Conservation (phyloP, 768 basidiomycete genomes). For the Tephrocybe sp. region DNA sequence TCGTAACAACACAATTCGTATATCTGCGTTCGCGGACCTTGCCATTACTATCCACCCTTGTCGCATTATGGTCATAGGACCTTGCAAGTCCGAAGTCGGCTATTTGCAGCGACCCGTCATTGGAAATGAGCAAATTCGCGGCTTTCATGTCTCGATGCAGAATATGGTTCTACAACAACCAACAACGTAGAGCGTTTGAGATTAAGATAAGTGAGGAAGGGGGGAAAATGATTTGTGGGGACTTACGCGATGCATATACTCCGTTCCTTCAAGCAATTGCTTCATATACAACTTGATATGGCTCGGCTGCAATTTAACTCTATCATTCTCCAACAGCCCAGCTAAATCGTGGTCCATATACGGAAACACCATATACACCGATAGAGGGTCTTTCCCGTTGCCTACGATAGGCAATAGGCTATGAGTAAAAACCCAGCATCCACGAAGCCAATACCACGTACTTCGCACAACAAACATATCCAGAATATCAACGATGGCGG, state of each 20-base stretch:
- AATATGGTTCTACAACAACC: constrained; percentile 93
- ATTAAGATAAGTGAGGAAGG: background rate
- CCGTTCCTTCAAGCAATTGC: constrained; percentile 94
- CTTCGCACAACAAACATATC: constrained; percentile 92
- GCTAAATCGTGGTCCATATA: constrained; percentile 99
- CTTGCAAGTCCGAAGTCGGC: constrained; percentile 98
- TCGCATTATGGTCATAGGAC: constrained; percentile 57
- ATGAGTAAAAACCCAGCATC: background rate
- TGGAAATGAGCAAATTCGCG: constrained; percentile 92
- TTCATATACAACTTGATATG: constrained; percentile 96
- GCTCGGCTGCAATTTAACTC: constrained; percentile 76
- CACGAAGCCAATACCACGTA: no score
- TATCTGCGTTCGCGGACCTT: constrained; percentile 66
- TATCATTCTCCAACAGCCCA: constrained; percentile 88
- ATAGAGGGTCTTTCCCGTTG: constrained; percentile 67
- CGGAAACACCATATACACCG: constrained; percentile 98
- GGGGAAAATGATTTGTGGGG: background rate
- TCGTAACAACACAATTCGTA: constrained; percentile 93
- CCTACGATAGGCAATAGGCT: constrained; percentile 32
- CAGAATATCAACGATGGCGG: constrained; percentile 80
- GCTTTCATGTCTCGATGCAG: constrained; percentile 99
- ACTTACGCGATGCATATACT: constrained; percentile 90
- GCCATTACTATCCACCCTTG: constrained; percentile 34
- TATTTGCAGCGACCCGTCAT: constrained; percentile 76
- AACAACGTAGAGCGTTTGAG: background rate